These are phyloP conservation scores for Ustilaginoidea virens DNA, from an alignment of 2,329 filamentous ascomycete species.

Conservation along the genomic window DNA sequence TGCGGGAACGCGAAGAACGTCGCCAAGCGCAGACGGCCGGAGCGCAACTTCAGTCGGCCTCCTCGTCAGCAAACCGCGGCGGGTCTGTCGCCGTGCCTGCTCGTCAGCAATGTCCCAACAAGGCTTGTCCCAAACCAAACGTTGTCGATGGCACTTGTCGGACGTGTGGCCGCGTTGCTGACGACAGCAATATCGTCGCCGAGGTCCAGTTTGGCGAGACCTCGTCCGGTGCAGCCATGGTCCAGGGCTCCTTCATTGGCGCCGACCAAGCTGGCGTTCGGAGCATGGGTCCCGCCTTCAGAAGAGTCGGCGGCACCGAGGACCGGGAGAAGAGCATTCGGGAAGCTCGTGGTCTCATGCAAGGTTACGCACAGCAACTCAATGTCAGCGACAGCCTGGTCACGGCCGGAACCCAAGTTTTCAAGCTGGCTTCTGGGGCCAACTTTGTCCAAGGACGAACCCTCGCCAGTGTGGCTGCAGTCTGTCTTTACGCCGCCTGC, in stretches of 20 bases:
- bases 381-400: conserved; percentile 45
- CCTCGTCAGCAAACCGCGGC: conserved; percentile 13
- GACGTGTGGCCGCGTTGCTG: conserved; percentile 70
- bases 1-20: conserved; percentile 34
- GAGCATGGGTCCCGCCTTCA: conserved; percentile 45
- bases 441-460: conserved; percentile 80
- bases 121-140: conserved; percentile 43
- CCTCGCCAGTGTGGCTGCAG: conserved; percentile 72
- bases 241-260: conserved; percentile 78
- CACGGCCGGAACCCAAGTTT: conserved; percentile 54
- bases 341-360: conserved; percentile 41
- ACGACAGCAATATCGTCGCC: conserved; percentile 77
- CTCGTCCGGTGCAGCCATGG: conserved; percentile 69
- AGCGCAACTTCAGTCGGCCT: conserved; percentile 11
- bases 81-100: conserved; percentile 18
- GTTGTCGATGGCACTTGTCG: conserved; percentile 58
- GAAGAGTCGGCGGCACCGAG: conserved; percentile 40
- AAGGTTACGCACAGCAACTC: conserved; percentile 45
- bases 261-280: conserved; percentile 73
- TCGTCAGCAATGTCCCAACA: conserved; percentile 39
- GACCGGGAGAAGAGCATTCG: conserved; percentile 45
- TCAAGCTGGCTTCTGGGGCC: conserved; percentile 57
- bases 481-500: conserved; percentile 81
- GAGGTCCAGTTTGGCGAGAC: conserved; percentile 88
- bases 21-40: conserved; percentile 17